A percentile compares a stretch with the other conserved stretches of the same genome.
Conservation (phyloP, 495 filamentous ascomycete genomes). For the Xylaria nigripes region DNA sequence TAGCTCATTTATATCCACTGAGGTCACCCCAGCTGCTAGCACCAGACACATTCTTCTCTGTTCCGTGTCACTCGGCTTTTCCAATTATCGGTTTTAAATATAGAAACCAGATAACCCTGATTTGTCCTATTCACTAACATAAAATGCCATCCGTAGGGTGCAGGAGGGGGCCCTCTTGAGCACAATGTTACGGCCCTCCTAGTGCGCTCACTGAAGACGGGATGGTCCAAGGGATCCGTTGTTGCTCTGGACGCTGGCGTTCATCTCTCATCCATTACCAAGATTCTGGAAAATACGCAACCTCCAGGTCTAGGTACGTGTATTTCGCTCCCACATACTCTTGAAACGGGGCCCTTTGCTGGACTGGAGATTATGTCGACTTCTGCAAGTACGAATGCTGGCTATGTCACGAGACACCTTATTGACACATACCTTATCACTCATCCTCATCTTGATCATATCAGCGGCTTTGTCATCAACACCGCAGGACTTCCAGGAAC, state of each 20-base stretch:
- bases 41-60: neutral
- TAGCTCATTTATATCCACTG: too few species aligned
- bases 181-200: constrained; percentile 83
- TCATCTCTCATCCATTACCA: constrained; percentile 74
- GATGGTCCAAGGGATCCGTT: constrained; percentile 71
- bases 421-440: constrained; percentile 87
- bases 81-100: neutral
- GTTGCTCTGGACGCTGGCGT: constrained; percentile 89
- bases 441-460: constrained; percentile 89
- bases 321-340: constrained; percentile 24
- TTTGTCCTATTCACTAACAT: constrained; percentile 17
- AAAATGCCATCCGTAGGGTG: constrained; percentile 56
- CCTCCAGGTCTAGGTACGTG: constrained; percentile 38
- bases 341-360: constrained; percentile 56
- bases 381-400: constrained; percentile 65
- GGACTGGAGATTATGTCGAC: constrained; percentile 57
- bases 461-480: constrained; percentile 86
- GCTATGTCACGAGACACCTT: constrained; percentile 64
- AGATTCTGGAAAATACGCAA: constrained; percentile 50
- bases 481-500: constrained; percentile 70
- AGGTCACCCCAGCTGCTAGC: too few species aligned
- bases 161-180: constrained; percentile 84
- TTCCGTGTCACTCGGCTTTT: neutral
- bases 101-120: too few species aligned
- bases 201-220: constrained; percentile 67